phyloP scores from a whole-genome alignment of 257 asterid species.

The Echites panduratus region DNA sequence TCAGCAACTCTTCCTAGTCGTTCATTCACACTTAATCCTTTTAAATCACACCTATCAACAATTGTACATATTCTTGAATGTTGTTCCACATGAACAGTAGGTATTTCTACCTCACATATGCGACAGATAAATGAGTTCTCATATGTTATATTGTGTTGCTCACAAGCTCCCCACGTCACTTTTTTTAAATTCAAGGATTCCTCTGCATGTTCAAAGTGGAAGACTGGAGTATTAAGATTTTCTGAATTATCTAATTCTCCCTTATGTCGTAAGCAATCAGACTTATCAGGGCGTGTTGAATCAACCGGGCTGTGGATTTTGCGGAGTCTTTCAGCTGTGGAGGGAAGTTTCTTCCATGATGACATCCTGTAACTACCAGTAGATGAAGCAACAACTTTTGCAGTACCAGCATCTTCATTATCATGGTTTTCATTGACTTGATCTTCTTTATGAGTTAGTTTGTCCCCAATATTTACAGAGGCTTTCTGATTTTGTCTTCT shows the following conservation, averaged over 20 bases:
- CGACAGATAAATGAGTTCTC: conserved; percentile 92
- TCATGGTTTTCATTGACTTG: conserved; percentile 33
- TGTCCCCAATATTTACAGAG: conserved; percentile 33
- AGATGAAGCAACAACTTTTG: conserved; percentile 61
- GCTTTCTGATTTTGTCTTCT: conserved; percentile 29
- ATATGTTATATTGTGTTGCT: conserved; percentile 63
- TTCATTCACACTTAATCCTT: conserved; percentile 81
- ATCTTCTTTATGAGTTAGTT: conserved; percentile 29
- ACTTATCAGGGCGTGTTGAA: conserved; percentile 36
- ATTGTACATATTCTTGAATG: conserved; percentile 94
- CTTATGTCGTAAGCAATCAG: conserved; percentile 32
- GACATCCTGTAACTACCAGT: conserved; percentile 87
- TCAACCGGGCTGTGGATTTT: conserved; percentile 46
- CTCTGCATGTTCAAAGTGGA: conserved; percentile 40
- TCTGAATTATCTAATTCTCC: conserved; percentile 36
- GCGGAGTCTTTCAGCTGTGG: conserved; percentile 53
- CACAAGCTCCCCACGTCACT: conserved; percentile 70
- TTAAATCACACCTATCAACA: conserved; percentile 94
- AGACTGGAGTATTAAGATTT: conserved; percentile 32
- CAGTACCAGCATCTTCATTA: conserved; percentile 47
- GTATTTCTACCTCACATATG: conserved; percentile 97
- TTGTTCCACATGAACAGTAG: conserved; percentile 82
- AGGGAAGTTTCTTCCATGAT: conserved; percentile 96
- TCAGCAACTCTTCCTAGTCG: conserved; percentile 81
- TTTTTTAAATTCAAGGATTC: conserved; percentile 44